Base-by-base conservation (phyloP, 139 green algal genomes). In the Micractinium sp. region DNA sequence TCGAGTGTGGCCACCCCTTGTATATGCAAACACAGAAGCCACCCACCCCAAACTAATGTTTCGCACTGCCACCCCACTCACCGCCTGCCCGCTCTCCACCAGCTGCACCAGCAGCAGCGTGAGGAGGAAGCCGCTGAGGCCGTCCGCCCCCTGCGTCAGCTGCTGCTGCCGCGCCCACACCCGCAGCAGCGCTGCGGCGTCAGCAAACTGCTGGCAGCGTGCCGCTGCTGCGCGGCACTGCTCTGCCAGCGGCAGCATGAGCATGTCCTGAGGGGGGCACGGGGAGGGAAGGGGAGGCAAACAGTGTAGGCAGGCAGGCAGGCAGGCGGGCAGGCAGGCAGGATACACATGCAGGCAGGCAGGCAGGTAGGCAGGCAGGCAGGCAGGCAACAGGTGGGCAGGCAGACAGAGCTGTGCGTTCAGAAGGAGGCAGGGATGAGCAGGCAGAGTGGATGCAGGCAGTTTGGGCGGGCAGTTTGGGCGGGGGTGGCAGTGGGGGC, bases 121-220 rank as follows among this genome's bases (percentile, higher is more conserved):
- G 36, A 97, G 85, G 27, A 96, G 67, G 83, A 90, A 85, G 39
- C 93, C 94, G 56, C 76, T 87, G 20, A 96, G 87, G 23, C 90
- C 92, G 87, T 96, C 94, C 1, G 91, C 78, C 60, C 91, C 88
- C 33, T 20, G 38, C 60, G 73, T 53, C 69, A 95, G 90, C 38
- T 82, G 83, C 31, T 96, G 94, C 81, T 90, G 89, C 39, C 85
- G 76, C 13, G 95, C 95, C 95, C 95, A 98, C 20, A 95, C 92
- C 77, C 92, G 89, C 39, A 98, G 90, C 90, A 98, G 91, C 76
- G 94, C 86, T 13, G 95, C 41, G 0, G 90, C 95, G 53, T 97
- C 95, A 0, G 27, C 0, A 29, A 97, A 88, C 27, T 74, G 60
- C 1, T 92, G 88, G 7, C 85, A 63, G 18, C 76, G 39, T 1